phyloP scores from a whole-genome alignment of 257 asterid species.

The Solanum sejunctum region DNA sequence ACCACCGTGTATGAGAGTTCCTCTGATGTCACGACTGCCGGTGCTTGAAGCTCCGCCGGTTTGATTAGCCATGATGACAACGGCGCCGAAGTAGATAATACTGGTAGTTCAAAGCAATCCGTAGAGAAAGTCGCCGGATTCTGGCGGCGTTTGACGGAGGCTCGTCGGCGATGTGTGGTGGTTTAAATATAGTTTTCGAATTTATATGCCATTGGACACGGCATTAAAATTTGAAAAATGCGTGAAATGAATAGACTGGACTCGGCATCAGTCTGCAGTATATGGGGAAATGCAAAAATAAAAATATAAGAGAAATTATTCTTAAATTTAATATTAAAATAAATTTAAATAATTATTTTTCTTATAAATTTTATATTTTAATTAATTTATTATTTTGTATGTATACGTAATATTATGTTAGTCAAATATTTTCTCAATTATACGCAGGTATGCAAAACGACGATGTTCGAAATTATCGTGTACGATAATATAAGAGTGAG shows the following conservation, averaged over 20 bases:
- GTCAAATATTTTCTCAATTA: not conserved
- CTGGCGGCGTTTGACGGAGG: not conserved
- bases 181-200: not conserved
- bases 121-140: not conserved
- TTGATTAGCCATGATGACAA: slow-evolving; percentile 25
- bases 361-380: not conserved
- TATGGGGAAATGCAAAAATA: not conserved
- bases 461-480: too few relatives aligned
- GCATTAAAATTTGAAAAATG: not conserved
- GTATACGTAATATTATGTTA: not conserved
- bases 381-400: not conserved
- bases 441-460: too few relatives aligned
- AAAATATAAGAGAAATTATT: not conserved
- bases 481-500: too few relatives aligned
- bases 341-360: not conserved
- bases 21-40: slow-evolving; percentile 15
- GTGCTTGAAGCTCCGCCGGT: slow-evolving; percentile 16
- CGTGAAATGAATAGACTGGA: not conserved
- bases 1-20: slow-evolving; percentile 55
- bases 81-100: not conserved
- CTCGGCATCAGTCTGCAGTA: not conserved
- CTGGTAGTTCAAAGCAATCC: not conserved
- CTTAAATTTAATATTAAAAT: not conserved
- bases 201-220: not conserved
- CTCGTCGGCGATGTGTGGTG: not conserved